A percentile compares a stretch with the other conserved stretches of the same genome.
phyloP scores from a whole-genome alignment of 129 eudicot genomes.

The Tagetes erecta region DNA sequence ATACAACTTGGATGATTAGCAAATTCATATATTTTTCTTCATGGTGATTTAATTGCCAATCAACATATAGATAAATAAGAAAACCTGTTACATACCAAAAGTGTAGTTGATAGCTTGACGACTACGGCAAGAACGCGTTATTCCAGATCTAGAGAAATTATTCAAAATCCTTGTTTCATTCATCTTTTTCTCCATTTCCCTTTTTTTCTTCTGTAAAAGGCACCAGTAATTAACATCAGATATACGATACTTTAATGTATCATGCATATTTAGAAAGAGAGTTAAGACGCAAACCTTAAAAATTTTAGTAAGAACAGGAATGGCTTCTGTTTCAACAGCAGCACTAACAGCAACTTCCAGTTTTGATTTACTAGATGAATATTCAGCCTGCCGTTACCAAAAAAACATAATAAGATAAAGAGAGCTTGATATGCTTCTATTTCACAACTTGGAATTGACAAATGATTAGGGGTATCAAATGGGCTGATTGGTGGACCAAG shows the following conservation, averaged over 20 bases:
- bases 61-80: background rate
- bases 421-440: background rate
- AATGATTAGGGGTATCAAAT: constrained; percentile 1
- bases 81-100: constrained; percentile 55
- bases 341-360: constrained; percentile 63
- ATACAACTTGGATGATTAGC: constrained; percentile 7
- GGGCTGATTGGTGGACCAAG: background rate
- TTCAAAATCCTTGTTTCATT: constrained; percentile 38
- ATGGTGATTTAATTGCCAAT: background rate
- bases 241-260: background rate
- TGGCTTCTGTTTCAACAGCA: constrained; percentile 51
- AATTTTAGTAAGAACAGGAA: constrained; percentile 68
- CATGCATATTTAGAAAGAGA: constrained; percentile 1
- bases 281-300: constrained; percentile 47
- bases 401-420: background rate
- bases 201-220: constrained; percentile 59
- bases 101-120: constrained; percentile 58
- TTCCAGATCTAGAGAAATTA: constrained; percentile 40
- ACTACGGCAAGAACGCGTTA: constrained; percentile 67
- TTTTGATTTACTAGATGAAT: constrained; percentile 53
- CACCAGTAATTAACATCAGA: constrained; percentile 19
- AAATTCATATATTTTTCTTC: background rate
- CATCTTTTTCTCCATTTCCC: constrained; percentile 42
- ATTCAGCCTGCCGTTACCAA: constrained; percentile 52
- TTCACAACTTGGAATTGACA: constrained; percentile 13